Evolutionary conservation across 441 rosid species (phyloP), one percentile per base, ranked within the genome.

Genomic region (Populus hybrid): DNA sequence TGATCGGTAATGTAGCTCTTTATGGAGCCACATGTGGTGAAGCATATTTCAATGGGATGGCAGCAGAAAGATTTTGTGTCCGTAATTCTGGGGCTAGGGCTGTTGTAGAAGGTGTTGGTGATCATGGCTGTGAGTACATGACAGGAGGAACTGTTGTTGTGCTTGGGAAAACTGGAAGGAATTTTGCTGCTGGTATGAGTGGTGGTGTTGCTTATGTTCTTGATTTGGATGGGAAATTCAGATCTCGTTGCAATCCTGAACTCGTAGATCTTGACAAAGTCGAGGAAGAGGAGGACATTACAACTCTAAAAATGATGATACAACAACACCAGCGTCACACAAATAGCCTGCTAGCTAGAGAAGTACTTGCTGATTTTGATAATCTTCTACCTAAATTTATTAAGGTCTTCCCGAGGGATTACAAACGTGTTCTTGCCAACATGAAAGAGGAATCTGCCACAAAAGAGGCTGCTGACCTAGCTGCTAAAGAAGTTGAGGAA

Each of bases 181-280:
- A 97, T 84, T 97, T 97, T 80, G 99, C 99, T 78, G 99, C 99
- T 10, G 99, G 99, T 76, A 97, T 97, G 99, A 97, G 99, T 84
- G 99, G 99, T 38, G 99, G 99, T 79, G 68, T 94, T 75, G 99
- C 99, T 72, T 97, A 94, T 84, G 97, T 97, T 81, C 88, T 97
- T 64, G 99, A 97, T 79, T 82, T 83, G 50, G 99, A 95, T 77
- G 95, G 94, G 18, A 94, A 84, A 77, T 97, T 97, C 77, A 87
- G 82, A 31, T 88, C 98, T 11, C 89, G 99, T 63, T 97, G 99
- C 90, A 97, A 97, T 76, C 83, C 72, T 65, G 99, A 95, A 83
- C 88, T 95, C 50, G 99, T 97, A 66, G 99, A 97, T 90, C 97
- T 97, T 75, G 99, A 97, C 79, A 90, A 85, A 81, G 97, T 97